These are phyloP conservation scores for Mallotus nudiflorus DNA, from an alignment of 345 rosid genomes.

Conservation along the genomic window DNA sequence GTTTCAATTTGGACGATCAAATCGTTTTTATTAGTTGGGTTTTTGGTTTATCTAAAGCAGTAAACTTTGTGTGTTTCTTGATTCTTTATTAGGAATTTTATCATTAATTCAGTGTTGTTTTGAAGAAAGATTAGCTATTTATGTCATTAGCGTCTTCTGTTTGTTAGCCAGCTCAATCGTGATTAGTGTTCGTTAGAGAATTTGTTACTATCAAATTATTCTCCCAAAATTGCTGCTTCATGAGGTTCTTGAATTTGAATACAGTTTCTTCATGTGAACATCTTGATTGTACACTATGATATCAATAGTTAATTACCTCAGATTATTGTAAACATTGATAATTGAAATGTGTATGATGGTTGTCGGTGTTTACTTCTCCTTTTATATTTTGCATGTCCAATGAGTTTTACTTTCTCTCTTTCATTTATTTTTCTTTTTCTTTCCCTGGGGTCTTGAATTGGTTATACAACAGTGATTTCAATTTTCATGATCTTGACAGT, in stretches of 20 bases:
- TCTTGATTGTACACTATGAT: not conserved
- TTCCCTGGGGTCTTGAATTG: not conserved
- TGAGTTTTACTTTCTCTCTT: not conserved
- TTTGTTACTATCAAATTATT: not conserved
- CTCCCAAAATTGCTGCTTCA: not conserved
- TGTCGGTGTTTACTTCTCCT: not conserved
- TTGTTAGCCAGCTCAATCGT: too few species aligned
- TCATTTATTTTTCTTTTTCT: not conserved
- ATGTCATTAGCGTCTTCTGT: too few species aligned
- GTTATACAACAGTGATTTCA: not conserved
- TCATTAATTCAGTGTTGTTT: not conserved
- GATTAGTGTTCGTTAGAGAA: not conserved
- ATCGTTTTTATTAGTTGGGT: not conserved
- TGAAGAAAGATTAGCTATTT: too few species aligned
- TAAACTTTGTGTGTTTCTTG: slow-evolving; percentile 2
- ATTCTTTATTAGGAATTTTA: not conserved
- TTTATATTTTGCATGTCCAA: not conserved
- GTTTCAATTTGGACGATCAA: not conserved
- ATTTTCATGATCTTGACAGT: not conserved
- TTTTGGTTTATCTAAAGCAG: slow-evolving; percentile 9
- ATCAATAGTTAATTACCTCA: not conserved
- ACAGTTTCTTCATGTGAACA: too few species aligned
- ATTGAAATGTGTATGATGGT: not conserved
- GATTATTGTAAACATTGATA: not conserved
- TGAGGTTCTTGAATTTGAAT: too few species aligned